A percentile compares a stretch with the other conserved stretches of the same genome.
phyloP scores from a whole-genome alignment of 164 flowering plant species.

The Cinnamomum micranthum region DNA sequence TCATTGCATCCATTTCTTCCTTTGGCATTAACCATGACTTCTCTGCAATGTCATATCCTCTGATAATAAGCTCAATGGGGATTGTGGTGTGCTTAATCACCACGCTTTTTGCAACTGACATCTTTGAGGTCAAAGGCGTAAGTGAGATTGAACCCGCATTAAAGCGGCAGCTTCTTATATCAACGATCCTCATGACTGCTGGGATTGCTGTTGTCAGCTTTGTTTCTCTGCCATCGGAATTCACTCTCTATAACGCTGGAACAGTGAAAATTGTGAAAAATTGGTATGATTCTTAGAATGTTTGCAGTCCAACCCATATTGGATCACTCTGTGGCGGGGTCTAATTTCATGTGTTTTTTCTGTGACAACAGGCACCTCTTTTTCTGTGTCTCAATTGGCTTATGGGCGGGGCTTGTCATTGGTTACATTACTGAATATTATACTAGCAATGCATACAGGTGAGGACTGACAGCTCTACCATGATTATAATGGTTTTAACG shows the following conservation, averaged over 20 bases:
- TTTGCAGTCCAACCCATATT: neutral
- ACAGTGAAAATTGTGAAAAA: constrained; percentile 44
- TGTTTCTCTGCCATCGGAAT: constrained; percentile 13
- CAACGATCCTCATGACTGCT: constrained; percentile 18
- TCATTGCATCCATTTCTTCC: constrained; percentile 20
- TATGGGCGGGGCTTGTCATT: constrained; percentile 20
- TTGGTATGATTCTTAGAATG: constrained; percentile 27
- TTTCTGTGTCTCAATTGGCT: constrained; percentile 21
- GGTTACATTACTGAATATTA: constrained; percentile 17
- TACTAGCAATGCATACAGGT: constrained; percentile 23
- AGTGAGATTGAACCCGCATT: constrained; percentile 13
- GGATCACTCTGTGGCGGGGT: neutral
- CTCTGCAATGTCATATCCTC: constrained; percentile 18
- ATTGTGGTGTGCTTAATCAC: constrained; percentile 19
- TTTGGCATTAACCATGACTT: constrained; percentile 19
- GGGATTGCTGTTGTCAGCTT: constrained; percentile 18
- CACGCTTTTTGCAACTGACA: constrained; percentile 15
- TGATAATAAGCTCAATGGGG: constrained; percentile 19
- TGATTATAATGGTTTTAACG: neutral
- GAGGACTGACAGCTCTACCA: neutral
- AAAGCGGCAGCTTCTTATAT: constrained; percentile 18
- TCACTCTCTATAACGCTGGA: constrained; percentile 51
- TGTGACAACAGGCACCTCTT: constrained; percentile 14
- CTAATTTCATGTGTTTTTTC: neutral
- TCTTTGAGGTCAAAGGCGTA: constrained; percentile 14